These are phyloP conservation scores for Jamesozyma gamospora DNA, from an alignment of 805 yeast genomes.

Conservation along the genomic window DNA sequence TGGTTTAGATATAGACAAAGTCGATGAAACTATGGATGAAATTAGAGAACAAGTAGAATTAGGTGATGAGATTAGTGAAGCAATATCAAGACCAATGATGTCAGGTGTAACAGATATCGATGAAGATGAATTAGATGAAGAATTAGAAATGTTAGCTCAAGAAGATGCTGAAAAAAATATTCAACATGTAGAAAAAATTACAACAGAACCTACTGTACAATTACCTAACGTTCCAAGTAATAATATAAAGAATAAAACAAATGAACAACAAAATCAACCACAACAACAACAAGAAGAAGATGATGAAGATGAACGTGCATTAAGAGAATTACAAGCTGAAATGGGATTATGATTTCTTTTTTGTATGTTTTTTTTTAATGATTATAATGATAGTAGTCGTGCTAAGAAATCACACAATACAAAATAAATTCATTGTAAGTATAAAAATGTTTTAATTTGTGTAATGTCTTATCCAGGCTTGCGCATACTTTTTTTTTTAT, in stretches of 20 bases:
- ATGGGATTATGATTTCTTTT: slow-evolving; percentile 52
- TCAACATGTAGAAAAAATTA: slow-evolving; percentile 1
- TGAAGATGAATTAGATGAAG: slow-evolving; percentile 92
- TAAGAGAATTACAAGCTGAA: slow-evolving; percentile 72
- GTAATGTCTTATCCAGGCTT: too few relatives aligned
- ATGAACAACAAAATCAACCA: background rate
- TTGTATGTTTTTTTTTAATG: background rate
- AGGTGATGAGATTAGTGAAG: slow-evolving; percentile 92
- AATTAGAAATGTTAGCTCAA: slow-evolving; percentile 77
- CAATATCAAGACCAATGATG: slow-evolving; percentile 89
- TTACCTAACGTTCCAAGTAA: slow-evolving; percentile 41
- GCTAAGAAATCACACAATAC: too few relatives aligned
- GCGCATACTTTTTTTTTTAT: too few relatives aligned
- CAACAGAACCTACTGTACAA: slow-evolving; percentile 15
- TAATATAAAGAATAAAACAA: slow-evolving; percentile 16
- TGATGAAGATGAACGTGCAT: slow-evolving; percentile 77
- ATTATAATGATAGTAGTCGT: too few relatives aligned
- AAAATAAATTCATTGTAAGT: too few relatives aligned
- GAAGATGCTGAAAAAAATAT: slow-evolving; percentile 41
- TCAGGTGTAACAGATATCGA: slow-evolving; percentile 47
- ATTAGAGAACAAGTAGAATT: slow-evolving; percentile 93
- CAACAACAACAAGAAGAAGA: slow-evolving; percentile 37
- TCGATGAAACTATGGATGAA: slow-evolving; percentile 96
- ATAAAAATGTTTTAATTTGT: too few relatives aligned
- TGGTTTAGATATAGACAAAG: slow-evolving; percentile 90